Percentiles rank a stretch among this genome's conserved stretches.
phyloP scores from a whole-genome alignment of 1,139 yeast species.

The Scheffersomyces quercinus region DNA sequence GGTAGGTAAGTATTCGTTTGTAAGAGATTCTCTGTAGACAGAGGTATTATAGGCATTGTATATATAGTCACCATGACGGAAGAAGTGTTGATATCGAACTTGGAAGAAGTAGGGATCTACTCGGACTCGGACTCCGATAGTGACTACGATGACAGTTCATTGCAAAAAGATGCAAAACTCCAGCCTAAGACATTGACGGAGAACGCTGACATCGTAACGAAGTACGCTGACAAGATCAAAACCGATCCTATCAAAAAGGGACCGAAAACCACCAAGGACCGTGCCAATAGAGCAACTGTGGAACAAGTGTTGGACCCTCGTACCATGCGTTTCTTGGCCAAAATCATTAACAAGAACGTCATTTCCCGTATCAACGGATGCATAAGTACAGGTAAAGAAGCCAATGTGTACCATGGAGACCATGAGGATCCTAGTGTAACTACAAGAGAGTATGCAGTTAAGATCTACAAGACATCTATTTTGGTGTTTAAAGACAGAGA shows the following conservation, averaged over 20 bases:
- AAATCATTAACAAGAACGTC: conserved; percentile 78
- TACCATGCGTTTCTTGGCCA: conserved; percentile 79
- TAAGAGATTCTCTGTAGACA: too few relatives aligned
- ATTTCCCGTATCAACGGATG: conserved; percentile 90
- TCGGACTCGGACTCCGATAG: conserved; percentile 5
- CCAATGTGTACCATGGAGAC: conserved; percentile 93
- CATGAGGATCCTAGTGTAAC: conserved; percentile 54
- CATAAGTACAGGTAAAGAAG: conserved; percentile 95
- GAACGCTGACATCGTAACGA: conserved; percentile 60
- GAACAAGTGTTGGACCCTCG: conserved; percentile 96
- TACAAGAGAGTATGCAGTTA: conserved; percentile 74
- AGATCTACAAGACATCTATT: conserved; percentile 94
- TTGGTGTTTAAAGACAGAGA: conserved; percentile 95
- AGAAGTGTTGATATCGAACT: conserved; percentile 2
- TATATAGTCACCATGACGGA: conserved; percentile 1
- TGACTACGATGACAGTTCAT: too few relatives aligned
- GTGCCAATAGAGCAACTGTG: conserved; percentile 92
- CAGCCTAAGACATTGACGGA: conserved; percentile 30
- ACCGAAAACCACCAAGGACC: conserved; percentile 65
- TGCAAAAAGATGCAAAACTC: too few relatives aligned
- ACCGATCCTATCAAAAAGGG: conserved; percentile 61
- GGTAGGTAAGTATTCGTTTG: too few relatives aligned
- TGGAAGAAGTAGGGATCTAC: conserved; percentile 10
- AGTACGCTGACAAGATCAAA: conserved; percentile 63
- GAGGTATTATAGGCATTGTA: background rate